These are phyloP conservation scores for Suillus variegatus DNA, from an alignment of 768 basidiomycete species.

Conservation along the genomic window DNA sequence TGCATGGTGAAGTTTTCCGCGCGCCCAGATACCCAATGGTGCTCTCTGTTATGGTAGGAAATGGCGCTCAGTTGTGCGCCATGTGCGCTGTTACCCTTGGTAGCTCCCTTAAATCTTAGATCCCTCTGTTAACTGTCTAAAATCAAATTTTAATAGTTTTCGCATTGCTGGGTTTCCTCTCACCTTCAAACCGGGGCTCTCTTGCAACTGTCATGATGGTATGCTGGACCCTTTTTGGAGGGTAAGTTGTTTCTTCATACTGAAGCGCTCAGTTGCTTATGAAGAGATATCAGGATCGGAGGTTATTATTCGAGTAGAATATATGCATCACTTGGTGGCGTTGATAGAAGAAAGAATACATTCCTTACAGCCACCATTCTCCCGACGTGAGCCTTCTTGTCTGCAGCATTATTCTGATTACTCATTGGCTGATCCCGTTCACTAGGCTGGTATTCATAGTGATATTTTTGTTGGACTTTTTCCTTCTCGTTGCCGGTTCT, in stretches of 20 bases:
- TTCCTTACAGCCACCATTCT: slow-evolving; percentile 87
- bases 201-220: slow-evolving; percentile 72
- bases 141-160: slow-evolving; percentile 58
- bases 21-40: slow-evolving; percentile 75
- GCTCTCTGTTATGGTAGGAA: slow-evolving; percentile 87
- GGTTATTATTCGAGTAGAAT: slow-evolving; percentile 88
- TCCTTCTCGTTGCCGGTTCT: slow-evolving; percentile 81
- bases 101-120: slow-evolving; percentile 29
- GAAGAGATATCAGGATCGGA: slow-evolving; percentile 55
- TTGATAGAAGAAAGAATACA: slow-evolving; percentile 75
- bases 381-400: slow-evolving; percentile 63
- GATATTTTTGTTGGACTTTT: slow-evolving; percentile 89
- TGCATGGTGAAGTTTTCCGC: slow-evolving; percentile 96
- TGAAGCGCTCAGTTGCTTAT: slow-evolving; percentile 9
- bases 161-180: slow-evolving; percentile 89
- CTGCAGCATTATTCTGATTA: neutral
- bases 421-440: slow-evolving; percentile 13
- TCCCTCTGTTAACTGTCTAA: slow-evolving; percentile 9
- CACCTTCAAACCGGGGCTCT: slow-evolving; percentile 93
- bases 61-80: slow-evolving; percentile 73
- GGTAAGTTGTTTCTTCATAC: slow-evolving; percentile 42
- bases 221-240: slow-evolving; percentile 92
- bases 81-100: slow-evolving; percentile 90
- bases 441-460: slow-evolving; percentile 76
- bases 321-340: slow-evolving; percentile 79